Evolutionary conservation across 305 asterid genomes (phyloP).

Genomic region (Fraxinus floribunda): DNA sequence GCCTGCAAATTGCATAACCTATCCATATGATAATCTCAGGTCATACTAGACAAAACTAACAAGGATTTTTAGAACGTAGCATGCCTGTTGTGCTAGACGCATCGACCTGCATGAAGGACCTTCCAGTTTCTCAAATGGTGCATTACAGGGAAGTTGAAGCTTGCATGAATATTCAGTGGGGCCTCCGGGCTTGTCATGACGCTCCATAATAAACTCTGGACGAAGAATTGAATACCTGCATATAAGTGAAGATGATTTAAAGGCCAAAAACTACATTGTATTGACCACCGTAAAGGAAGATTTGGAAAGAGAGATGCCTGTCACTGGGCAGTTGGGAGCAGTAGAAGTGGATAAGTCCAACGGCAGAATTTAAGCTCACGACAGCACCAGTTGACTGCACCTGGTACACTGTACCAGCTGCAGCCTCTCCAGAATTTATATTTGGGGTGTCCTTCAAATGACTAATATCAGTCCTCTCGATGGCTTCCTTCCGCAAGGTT

Average conservation of each 20-base stretch:
- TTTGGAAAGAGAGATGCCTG: conserved; percentile 52
- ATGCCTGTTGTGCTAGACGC: conserved; percentile 98
- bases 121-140: conserved; percentile 93
- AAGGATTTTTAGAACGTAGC: conserved; percentile 25
- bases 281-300: conserved; percentile 7
- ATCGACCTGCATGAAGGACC: conserved; percentile 94
- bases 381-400: conserved; percentile 99
- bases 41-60: conserved; percentile 14
- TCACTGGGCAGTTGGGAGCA: conserved; percentile 99
- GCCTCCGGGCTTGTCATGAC: conserved; percentile 74
- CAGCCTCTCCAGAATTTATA: conserved; percentile 55
- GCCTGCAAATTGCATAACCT: conserved; percentile 53
- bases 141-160: conserved; percentile 99
- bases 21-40: conserved; percentile 24
- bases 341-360: conserved; percentile 95
- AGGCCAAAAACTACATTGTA: conserved; percentile 14
- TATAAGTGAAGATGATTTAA: conserved; percentile 19
- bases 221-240: conserved; percentile 93
- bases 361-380: conserved; percentile 99
- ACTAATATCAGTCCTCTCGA: conserved; percentile 97
- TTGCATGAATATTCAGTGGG: conserved; percentile 89
- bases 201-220: conserved; percentile 93
- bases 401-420: conserved; percentile 68
- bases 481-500: conserved; percentile 96
- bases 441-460: conserved; percentile 72